Conservation (phyloP, 306 rosid species). For the Parietaria judaica region DNA sequence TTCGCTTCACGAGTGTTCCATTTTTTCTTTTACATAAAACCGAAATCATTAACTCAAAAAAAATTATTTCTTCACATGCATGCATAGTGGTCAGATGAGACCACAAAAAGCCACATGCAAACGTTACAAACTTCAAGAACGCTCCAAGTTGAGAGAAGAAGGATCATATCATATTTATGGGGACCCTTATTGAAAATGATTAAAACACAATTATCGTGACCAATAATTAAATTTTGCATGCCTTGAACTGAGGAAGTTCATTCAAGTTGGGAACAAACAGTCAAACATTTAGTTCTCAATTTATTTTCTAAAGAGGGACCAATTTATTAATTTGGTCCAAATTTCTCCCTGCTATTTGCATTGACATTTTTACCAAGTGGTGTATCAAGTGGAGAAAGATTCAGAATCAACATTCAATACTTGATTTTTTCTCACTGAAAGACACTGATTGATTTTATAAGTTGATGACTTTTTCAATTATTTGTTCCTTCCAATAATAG, state of each 20-base stretch:
- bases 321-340: not conserved
- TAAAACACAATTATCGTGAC: not conserved
- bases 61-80: too few relatives aligned
- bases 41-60: too few relatives aligned
- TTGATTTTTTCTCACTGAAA: not conserved
- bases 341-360: not conserved
- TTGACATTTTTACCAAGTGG: not conserved
- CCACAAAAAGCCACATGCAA: not conserved
- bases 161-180: not conserved
- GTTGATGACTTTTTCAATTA: too few relatives aligned
- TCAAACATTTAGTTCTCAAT: not conserved
- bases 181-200: not conserved
- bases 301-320: not conserved
- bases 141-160: not conserved
- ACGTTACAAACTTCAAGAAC: not conserved
- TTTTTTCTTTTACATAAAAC: too few relatives aligned
- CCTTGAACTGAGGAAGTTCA: not conserved
- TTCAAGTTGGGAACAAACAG: not conserved
- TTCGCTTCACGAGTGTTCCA: too few relatives aligned
- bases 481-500: too few relatives aligned
- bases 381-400: not conserved
- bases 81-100: not conserved
- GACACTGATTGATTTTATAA: too few relatives aligned
- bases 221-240: constrained; percentile 1
- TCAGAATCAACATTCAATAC: not conserved